Evolutionary conservation across 1,284 basidiomycete species (phyloP).

Genomic region (Cryptococcus sp.): DNA sequence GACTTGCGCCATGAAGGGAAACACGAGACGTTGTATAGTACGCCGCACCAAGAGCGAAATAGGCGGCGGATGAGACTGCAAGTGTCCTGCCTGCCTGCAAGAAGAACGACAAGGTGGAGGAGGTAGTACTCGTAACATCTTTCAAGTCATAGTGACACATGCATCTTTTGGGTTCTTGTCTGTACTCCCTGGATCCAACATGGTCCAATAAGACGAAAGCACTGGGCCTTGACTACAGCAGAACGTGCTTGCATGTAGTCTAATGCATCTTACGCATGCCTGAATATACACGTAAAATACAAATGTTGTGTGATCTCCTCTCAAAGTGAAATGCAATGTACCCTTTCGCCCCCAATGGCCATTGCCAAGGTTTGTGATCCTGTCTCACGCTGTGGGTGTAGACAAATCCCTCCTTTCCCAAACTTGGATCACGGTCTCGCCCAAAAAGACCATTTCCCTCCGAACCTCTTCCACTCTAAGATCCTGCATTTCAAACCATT

Average conservation of each 20-base stretch:
- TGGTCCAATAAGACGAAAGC: no score
- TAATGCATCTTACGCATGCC: no score
- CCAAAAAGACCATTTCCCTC: slow-evolving; percentile 96
- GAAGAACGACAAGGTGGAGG: background rate
- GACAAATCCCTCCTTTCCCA: slow-evolving; percentile 51
- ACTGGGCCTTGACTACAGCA: no score
- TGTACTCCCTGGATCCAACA: no score
- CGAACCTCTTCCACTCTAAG: slow-evolving; percentile 92
- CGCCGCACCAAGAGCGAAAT: no score
- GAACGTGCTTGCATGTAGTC: no score
- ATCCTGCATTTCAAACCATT: slow-evolving; percentile 97
- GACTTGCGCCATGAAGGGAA: background rate
- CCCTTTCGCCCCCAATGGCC: no score
- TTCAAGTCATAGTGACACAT: background rate
- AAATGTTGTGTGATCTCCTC: no score
- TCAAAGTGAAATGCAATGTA: no score
- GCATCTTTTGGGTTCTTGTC: background rate
- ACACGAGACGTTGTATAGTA: background rate
- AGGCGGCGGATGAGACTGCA: background rate
- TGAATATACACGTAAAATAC: no score
- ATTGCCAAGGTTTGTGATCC: no score
- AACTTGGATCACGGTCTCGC: slow-evolving; percentile 90
- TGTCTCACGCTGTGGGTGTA: slow-evolving; percentile 15
- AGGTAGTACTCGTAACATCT: background rate
- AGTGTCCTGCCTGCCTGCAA: no score